Conservation (phyloP, 1,284 basidiomycete genomes). For the Moesziomyces sp. region DNA sequence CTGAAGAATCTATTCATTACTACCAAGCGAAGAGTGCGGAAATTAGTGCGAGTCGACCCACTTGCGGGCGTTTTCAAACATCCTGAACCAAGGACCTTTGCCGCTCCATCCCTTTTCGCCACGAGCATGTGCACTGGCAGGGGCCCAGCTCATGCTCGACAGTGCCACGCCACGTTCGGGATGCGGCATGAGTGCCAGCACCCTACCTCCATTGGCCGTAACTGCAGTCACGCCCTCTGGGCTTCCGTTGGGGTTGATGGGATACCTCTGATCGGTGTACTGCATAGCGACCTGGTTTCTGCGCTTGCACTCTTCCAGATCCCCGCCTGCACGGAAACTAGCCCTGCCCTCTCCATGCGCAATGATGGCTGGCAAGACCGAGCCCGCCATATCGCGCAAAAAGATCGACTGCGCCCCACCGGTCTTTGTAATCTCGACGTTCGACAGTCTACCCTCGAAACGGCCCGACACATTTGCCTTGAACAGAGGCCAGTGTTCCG, state of each 20-base stretch:
- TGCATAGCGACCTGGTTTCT: slow-evolving; percentile 52
- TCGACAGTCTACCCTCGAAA: slow-evolving; percentile 87
- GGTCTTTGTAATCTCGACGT: slow-evolving; percentile 78
- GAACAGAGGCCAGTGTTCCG: slow-evolving; percentile 87
- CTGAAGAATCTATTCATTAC: background rate
- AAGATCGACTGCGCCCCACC: slow-evolving; percentile 76
- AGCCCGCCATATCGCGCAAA: slow-evolving; percentile 85
- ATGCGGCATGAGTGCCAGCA: slow-evolving; percentile 93
- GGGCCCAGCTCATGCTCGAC: slow-evolving; percentile 67
- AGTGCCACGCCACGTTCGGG: slow-evolving; percentile 67
- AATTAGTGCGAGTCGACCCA: slow-evolving; percentile 62
- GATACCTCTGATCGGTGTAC: slow-evolving; percentile 62
- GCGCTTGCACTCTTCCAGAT: slow-evolving; percentile 30
- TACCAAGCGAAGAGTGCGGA: no score
- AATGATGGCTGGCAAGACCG: slow-evolving; percentile 87
- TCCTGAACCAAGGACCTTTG: slow-evolving; percentile 91
- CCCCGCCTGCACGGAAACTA: slow-evolving; percentile 72
- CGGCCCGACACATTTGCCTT: slow-evolving; percentile 87
- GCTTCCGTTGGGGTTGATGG: slow-evolving; percentile 89
- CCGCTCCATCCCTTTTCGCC: slow-evolving; percentile 67
- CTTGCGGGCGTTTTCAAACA: slow-evolving; percentile 86
- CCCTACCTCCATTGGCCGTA: slow-evolving; percentile 83
- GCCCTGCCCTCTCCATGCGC: slow-evolving; percentile 96
- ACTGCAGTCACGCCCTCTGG: slow-evolving; percentile 87
- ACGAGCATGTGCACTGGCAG: slow-evolving; percentile 27